Evolutionary conservation across 768 basidiomycete genomes (phyloP).

Genomic region (Mycena alexandri): DNA sequence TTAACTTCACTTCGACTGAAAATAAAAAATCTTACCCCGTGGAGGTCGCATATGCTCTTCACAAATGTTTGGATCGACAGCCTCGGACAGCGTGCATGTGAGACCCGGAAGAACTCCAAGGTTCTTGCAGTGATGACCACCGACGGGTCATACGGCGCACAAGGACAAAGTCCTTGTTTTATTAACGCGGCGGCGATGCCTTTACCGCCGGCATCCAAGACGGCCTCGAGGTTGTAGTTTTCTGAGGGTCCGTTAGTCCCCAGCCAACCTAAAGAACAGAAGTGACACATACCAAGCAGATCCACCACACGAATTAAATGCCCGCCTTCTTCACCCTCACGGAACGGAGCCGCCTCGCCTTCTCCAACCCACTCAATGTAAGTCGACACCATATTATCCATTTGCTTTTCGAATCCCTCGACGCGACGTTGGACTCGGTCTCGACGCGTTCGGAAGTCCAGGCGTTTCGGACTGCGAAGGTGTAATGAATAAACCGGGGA

Average conservation of each 20-base stretch:
- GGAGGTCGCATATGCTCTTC: slow-evolving; percentile 5
- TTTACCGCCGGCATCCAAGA: background rate
- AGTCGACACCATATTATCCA: background rate
- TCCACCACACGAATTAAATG: background rate
- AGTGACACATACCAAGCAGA: background rate
- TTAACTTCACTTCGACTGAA: no score
- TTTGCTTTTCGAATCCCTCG: background rate
- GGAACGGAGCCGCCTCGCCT: background rate
- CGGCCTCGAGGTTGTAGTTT: background rate
- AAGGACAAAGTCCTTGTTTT: slow-evolving; percentile 9
- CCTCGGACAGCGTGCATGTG: slow-evolving; percentile 3
- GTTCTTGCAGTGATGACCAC: background rate
- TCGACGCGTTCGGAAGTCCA: background rate
- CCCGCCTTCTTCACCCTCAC: background rate
- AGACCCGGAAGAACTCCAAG: slow-evolving; percentile 2
- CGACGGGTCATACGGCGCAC: background rate
- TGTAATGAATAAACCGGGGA: background rate
- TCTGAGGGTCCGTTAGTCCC: background rate
- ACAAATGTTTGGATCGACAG: background rate
- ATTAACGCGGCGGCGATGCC: slow-evolving; percentile 5
- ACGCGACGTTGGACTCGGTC: background rate
- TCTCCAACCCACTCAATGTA: background rate
- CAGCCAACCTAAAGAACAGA: background rate
- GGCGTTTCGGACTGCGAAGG: background rate
- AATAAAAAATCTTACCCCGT: background rate